Conservation (phyloP, 345 rosid species). For the Kernera saxatilis region DNA sequence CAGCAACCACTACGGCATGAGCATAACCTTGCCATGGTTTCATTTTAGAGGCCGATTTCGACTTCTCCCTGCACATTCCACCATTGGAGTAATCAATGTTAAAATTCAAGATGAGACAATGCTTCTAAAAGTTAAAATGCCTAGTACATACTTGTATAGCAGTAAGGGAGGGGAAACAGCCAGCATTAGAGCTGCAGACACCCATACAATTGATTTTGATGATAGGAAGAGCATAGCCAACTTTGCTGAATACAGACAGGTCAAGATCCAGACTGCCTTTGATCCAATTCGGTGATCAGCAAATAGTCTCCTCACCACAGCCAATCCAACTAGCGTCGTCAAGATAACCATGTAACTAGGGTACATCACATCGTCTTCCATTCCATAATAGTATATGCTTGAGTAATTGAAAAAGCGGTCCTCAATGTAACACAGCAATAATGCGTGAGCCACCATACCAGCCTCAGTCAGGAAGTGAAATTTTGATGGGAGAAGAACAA, state of each 20-base stretch:
- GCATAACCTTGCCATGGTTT: constrained; percentile 96
- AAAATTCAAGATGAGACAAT: neutral
- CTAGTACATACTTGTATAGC: constrained; percentile 68
- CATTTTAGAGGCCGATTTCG: constrained; percentile 81
- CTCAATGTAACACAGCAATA: constrained; percentile 82
- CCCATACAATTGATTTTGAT: constrained; percentile 84
- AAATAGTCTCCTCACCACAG: constrained; percentile 71
- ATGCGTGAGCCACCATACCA: constrained; percentile 70
- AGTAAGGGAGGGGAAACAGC: constrained; percentile 90
- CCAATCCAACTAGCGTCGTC: constrained; percentile 80
- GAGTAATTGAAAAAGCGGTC: constrained; percentile 86
- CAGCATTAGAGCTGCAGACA: constrained; percentile 72
- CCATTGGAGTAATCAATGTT: neutral
- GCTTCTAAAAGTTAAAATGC: neutral
- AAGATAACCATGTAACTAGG: constrained; percentile 96
- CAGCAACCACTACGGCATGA: constrained; percentile 74
- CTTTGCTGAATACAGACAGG: constrained; percentile 90
- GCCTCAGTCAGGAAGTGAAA: constrained; percentile 71
- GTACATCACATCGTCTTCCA: constrained; percentile 97
- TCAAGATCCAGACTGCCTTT: constrained; percentile 88
- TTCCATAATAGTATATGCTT: constrained; percentile 74
- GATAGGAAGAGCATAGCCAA: constrained; percentile 82
- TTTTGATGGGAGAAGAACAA: constrained; percentile 82
- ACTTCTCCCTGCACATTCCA: constrained; percentile 65
- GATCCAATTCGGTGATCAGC: constrained; percentile 71